Percentiles rank a stretch among this genome's conserved stretches.
These are phyloP conservation scores for Phycomyces nitens DNA, from an alignment of 192 early-diverging fungal species.

Conservation along the genomic window DNA sequence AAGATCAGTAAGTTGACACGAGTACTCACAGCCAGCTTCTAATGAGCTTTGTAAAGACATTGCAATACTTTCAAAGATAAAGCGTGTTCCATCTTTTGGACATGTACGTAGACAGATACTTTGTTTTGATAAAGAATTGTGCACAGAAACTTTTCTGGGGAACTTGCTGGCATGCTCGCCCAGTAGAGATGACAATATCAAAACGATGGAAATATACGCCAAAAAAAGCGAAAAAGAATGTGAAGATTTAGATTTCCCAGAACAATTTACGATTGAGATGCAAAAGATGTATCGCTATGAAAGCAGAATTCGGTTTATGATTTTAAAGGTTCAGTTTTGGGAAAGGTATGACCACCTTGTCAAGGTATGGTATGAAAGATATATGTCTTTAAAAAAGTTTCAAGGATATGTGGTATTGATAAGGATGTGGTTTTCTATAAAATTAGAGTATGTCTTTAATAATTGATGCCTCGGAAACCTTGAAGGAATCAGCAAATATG, in stretches of 20 bases:
- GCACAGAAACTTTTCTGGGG: conserved; percentile 59
- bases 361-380: conserved; percentile 32
- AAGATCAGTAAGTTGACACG: conserved; percentile 40
- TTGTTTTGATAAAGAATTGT: conserved; percentile 61
- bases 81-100: conserved; percentile 44
- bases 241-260: conserved; percentile 55
- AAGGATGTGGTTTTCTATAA: not conserved
- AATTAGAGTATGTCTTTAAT: conserved; percentile 49
- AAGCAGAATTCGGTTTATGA: conserved; percentile 61
- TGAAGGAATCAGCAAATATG: conserved; percentile 62
- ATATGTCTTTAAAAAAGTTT: not conserved
- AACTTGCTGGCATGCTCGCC: conserved; percentile 67
- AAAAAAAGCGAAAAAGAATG: conserved; percentile 46
- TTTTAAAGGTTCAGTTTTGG: conserved; percentile 61
- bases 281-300: conserved; percentile 71
- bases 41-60: too few species aligned
- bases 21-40: too few species aligned
- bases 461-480: conserved; percentile 53
- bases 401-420: not conserved
- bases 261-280: conserved; percentile 69
- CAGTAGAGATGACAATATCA: conserved; percentile 52
- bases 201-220: conserved; percentile 20
- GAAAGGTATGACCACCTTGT: conserved; percentile 61
- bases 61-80: conserved; percentile 28
- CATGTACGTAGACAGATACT: conserved; percentile 63